Conservation (phyloP, 1,139 yeast species). For the Wickerhamomyces sp. region DNA sequence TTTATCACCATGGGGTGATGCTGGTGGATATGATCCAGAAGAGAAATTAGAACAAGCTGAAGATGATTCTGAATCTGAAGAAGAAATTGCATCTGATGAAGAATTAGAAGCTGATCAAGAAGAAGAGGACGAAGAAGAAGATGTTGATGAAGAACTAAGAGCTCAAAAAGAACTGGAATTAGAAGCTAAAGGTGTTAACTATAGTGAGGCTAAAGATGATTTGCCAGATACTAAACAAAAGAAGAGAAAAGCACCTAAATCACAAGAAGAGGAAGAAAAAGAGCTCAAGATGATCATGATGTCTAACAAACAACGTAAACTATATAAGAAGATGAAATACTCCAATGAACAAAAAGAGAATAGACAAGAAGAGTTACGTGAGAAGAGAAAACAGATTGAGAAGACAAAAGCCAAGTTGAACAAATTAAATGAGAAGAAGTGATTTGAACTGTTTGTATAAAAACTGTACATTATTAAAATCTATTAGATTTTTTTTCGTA, state of each 20-base stretch:
- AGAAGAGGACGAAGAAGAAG: slow-evolving; percentile 46
- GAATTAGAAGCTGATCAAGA: slow-evolving; percentile 35
- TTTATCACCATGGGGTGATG: slow-evolving; percentile 98
- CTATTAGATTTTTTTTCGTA: not conserved
- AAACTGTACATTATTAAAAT: no score
- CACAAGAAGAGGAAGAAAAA: slow-evolving; percentile 70
- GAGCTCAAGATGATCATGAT: slow-evolving; percentile 93
- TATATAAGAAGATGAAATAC: slow-evolving; percentile 93
- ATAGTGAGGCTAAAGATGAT: slow-evolving; percentile 46
- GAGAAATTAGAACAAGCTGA: slow-evolving; percentile 87
- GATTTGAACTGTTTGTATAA: no score
- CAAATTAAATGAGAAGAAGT: slow-evolving; percentile 31
- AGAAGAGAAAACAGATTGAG: slow-evolving; percentile 74
- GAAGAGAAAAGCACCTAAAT: slow-evolving; percentile 37
- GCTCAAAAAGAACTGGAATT: slow-evolving; percentile 84
- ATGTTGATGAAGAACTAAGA: slow-evolving; percentile 53
- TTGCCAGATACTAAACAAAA: slow-evolving; percentile 23
- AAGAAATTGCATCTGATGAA: slow-evolving; percentile 43
- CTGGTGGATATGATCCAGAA: slow-evolving; percentile 83
- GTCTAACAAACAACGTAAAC: slow-evolving; percentile 93
- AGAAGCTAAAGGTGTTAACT: slow-evolving; percentile 85
- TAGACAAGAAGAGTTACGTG: slow-evolving; percentile 66
- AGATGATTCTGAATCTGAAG: slow-evolving; percentile 76
- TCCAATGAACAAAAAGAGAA: slow-evolving; percentile 83
- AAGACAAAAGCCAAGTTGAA: slow-evolving; percentile 59